Base-by-base conservation (phyloP, 106 monocot species). In the Platanthera zijinensis region DNA sequence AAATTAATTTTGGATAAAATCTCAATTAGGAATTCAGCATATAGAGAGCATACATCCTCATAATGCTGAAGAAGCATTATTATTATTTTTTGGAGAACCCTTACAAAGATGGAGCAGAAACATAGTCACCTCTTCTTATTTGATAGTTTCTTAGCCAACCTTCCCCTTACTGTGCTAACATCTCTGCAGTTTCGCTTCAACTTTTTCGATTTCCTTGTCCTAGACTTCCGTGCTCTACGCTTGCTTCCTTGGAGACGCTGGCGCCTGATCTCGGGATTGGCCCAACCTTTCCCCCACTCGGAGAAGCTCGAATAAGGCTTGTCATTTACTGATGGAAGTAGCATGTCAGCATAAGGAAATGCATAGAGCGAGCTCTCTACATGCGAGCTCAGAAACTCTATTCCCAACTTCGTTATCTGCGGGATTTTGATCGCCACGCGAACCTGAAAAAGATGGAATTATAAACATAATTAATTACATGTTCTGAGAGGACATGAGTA, bases 251-350 rank as follows among this genome's bases (percentile, higher is more conserved):
- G 80, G 10, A 97, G 87, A 47, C 94, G 87, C 82, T 91, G 91
- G 52, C 87, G 82, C 4, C 97, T 81, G 14, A 89, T 89, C 57
- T 89, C 94, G 64, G 97, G 97, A 57, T 97, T 91, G 50, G 97
- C 97, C 97, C 94, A 99, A 54, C 96, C 96, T 77, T 83, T 84
- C 14, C 91, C 89, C 96, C 91, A 97, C 63, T 90, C 86, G 8
- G 97, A 84, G 76, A 90, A 99, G 3, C 64, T 80, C 25, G 97
- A 91, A 75, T 79, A 82, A 3, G 89, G 86, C 52, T 56, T 89
- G 2, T 72, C 11, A 6, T 73, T 78, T 32, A 56, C 32, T 30
- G 66, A 14, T 53, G 83, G 66, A 1, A 92, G 71, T 17, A 70
- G 32, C 97, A 99, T 99, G 76, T 89, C 97, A 18, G 91, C 97